Evolutionary conservation across 139 green algal species (phyloP).

Genomic region (Ettlia oleoabundans): DNA sequence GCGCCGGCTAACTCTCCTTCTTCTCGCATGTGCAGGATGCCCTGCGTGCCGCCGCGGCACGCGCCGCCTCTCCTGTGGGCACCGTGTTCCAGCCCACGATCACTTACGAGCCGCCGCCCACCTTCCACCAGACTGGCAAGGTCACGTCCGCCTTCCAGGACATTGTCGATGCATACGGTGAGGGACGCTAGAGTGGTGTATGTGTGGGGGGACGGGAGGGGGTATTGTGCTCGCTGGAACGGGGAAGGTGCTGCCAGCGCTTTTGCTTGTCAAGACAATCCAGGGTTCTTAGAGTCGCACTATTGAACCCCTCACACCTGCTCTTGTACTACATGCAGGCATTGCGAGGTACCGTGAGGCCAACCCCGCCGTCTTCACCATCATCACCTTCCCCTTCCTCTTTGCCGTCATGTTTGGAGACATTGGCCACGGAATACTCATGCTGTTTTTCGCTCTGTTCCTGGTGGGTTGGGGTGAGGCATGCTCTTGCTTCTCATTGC

Average conservation of each 20-base stretch:
- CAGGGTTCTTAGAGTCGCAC: too few relatives aligned
- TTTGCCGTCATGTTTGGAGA: conserved; percentile 99
- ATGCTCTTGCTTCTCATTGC: too few relatives aligned
- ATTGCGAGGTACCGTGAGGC: conserved; percentile 94
- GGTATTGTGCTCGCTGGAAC: too few relatives aligned
- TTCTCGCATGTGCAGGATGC: conserved; percentile 68
- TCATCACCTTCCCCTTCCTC: conserved; percentile 99
- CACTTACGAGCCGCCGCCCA: conserved; percentile 90
- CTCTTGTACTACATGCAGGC: conserved; percentile 41
- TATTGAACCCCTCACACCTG: not conserved
- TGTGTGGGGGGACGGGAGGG: not conserved
- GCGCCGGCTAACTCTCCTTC: not conserved
- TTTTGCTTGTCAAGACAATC: not conserved
- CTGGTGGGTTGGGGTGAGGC: conserved; percentile 63
- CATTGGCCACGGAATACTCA: conserved; percentile 92
- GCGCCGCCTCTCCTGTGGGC: conserved; percentile 58
- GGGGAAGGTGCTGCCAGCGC: too few relatives aligned
- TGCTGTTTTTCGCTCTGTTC: conserved; percentile 80
- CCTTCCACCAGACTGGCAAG: conserved; percentile 94
- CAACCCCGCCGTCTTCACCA: conserved; percentile 96
- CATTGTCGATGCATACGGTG: conserved; percentile 96
- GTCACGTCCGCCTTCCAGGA: conserved; percentile 92
- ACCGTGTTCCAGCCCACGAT: conserved; percentile 92
- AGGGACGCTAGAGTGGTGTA: not conserved
- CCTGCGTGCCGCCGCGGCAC: conserved; percentile 61